phyloP scores from a whole-genome alignment of 1,284 basidiomycete genomes.

The Mycena sp. region DNA sequence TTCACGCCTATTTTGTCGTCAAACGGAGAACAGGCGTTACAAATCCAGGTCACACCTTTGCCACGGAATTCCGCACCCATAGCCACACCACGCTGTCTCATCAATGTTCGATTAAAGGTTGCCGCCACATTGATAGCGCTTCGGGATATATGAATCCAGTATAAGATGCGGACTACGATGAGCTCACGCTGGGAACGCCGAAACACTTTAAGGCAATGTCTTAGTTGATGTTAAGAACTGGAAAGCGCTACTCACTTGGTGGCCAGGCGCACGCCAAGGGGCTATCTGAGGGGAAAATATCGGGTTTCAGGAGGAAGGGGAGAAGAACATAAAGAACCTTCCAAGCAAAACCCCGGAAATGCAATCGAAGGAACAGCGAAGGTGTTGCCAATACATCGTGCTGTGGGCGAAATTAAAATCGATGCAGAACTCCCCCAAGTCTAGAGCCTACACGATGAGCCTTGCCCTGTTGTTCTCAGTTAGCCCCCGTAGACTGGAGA shows the following conservation, averaged over 20 bases:
- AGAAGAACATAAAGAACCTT: constrained; percentile 49
- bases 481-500: background rate
- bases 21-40: background rate
- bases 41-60: constrained; percentile 63
- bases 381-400: constrained; percentile 76
- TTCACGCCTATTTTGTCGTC: constrained; percentile 35
- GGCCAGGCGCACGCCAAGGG: constrained; percentile 65
- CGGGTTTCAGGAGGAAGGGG: background rate
- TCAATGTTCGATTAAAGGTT: constrained; percentile 78
- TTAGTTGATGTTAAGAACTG: background rate
- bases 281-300: constrained; percentile 48
- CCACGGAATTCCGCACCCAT: constrained; percentile 76
- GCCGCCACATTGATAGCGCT: constrained; percentile 78
- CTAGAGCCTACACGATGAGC: background rate
- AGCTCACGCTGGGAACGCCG: constrained; percentile 73
- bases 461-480: constrained; percentile 45
- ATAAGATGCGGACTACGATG: background rate
- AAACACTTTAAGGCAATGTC: constrained; percentile 60
- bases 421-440: background rate
- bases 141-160: background rate
- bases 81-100: constrained; percentile 68
- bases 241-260: constrained; percentile 8
- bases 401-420: constrained; percentile 36
- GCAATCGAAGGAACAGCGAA: constrained; percentile 64
- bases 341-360: constrained; percentile 76